Percentiles rank a stretch among this genome's conserved stretches.
Evolutionary conservation across 306 rosid genomes (phyloP).

Genomic region (Abrus precatorius): DNA sequence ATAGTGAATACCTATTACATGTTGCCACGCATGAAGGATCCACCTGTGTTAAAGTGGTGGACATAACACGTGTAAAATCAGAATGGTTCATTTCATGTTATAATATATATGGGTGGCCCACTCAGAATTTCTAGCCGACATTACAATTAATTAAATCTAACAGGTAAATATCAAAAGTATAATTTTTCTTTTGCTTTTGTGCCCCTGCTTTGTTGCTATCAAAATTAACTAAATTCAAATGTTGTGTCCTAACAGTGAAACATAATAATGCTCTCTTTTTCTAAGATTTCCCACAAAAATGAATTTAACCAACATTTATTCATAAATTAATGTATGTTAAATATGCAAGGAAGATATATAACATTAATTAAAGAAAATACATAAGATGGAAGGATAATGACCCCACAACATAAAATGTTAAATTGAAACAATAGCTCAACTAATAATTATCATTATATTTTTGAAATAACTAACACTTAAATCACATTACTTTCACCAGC

Average conservation of each 20-base stretch:
- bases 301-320: not conserved
- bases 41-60: not conserved
- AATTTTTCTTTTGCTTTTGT: conserved; percentile 21
- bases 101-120: conserved; percentile 35
- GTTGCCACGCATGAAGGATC: conserved; percentile 50
- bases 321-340: conserved; percentile 3
- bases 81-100: conserved; percentile 27
- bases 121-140: conserved; percentile 57
- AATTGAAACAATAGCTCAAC: conserved; percentile 24
- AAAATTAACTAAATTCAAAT: too few species aligned
- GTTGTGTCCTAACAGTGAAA: too few species aligned
- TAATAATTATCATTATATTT: not conserved
- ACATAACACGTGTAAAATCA: conserved; percentile 52
- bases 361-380: not conserved
- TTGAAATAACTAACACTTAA: not conserved
- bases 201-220: not conserved
- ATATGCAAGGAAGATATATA: conserved; percentile 21
- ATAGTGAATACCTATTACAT: not conserved
- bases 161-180: not conserved
- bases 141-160: not conserved
- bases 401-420: conserved; percentile 5
- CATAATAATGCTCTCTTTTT: not conserved
- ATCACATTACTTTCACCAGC: not conserved
- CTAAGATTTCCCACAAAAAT: not conserved
- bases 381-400: conserved; percentile 15